phyloP scores from a whole-genome alignment of 2,329 filamentous ascomycete genomes.

The Exophiala sp. region DNA sequence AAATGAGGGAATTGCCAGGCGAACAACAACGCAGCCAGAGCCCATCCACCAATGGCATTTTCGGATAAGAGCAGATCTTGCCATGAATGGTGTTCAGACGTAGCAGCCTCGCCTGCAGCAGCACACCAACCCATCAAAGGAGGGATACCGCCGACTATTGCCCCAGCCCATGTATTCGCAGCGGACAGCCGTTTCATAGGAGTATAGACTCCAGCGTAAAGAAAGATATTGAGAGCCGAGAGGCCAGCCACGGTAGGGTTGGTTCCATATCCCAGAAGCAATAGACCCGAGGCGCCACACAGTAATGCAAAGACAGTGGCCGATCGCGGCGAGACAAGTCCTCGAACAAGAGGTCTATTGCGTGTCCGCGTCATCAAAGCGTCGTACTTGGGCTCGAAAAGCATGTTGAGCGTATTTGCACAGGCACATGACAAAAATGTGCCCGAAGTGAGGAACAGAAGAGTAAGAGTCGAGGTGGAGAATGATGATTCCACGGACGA shows the following conservation, averaged over 20 bases:
- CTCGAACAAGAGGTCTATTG: conserved; percentile 80
- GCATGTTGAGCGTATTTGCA: conserved; percentile 95
- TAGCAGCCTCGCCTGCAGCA: conserved; percentile 80
- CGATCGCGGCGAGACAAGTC: conserved; percentile 63
- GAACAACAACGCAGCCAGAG: conserved; percentile 76
- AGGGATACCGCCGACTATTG: conserved; percentile 85
- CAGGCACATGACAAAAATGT: conserved; percentile 84
- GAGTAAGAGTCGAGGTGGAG: conserved; percentile 69
- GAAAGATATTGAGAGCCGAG: conserved; percentile 72
- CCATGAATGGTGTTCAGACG: conserved; percentile 64
- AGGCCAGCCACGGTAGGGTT: conserved; percentile 89
- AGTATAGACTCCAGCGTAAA: conserved; percentile 91
- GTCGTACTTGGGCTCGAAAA: conserved; percentile 85
- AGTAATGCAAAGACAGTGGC: conserved; percentile 74
- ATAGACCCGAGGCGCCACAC: conserved; percentile 63
- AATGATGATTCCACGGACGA: conserved; percentile 76
- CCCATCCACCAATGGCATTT: conserved; percentile 72
- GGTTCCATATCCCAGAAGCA: conserved; percentile 76
- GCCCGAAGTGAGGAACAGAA: conserved; percentile 83
- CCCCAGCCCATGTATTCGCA: conserved; percentile 91
- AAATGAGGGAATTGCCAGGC: conserved; percentile 99
- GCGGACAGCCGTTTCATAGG: conserved; percentile 81
- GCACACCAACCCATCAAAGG: conserved; percentile 98
- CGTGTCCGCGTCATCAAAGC: conserved; percentile 89
- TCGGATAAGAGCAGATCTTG: conserved; percentile 69